These are phyloP conservation scores for Nemania abortiva DNA, from an alignment of 2,329 filamentous ascomycete species.

Conservation along the genomic window DNA sequence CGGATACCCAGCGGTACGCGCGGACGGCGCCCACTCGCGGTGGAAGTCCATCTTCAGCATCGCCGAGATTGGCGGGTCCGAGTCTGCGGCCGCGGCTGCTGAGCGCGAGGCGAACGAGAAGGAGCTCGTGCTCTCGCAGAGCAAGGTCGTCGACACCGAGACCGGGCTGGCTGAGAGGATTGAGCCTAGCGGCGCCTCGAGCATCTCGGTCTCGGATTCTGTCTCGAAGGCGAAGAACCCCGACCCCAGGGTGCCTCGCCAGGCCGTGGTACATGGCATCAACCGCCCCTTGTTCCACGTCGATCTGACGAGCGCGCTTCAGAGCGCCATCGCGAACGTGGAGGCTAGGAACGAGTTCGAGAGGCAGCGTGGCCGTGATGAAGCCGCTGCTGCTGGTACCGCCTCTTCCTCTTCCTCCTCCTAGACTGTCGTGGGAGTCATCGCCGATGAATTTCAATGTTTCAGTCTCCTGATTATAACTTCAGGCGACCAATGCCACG, in stretches of 20 bases:
- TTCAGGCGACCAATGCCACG: not conserved
- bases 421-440: not conserved
- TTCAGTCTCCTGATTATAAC: not conserved
- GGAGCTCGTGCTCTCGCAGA: conserved; percentile 43
- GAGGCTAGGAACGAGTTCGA: conserved; percentile 63
- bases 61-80: conserved; percentile 80
- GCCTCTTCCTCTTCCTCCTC: conserved; percentile 26
- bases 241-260: conserved; percentile 62
- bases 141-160: conserved; percentile 35
- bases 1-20: conserved; percentile 76
- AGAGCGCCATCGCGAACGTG: conserved; percentile 86
- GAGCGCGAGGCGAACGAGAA: conserved; percentile 73
- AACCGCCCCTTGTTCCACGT: conserved; percentile 95
- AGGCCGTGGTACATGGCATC: conserved; percentile 82
- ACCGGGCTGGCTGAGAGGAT: conserved; percentile 45
- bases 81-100: conserved; percentile 76
- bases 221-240: conserved; percentile 45
- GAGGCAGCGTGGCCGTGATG: conserved; percentile 44
- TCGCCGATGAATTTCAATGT: not conserved
- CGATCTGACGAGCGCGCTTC: conserved; percentile 88
- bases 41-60: conserved; percentile 98
- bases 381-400: conserved; percentile 34
- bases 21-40: conserved; percentile 67
- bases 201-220: conserved; percentile 41
- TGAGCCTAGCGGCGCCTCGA: conserved; percentile 45